Conservation (phyloP, 352 stramenopile genomes). For the Thalassiosira oceanica region DNA sequence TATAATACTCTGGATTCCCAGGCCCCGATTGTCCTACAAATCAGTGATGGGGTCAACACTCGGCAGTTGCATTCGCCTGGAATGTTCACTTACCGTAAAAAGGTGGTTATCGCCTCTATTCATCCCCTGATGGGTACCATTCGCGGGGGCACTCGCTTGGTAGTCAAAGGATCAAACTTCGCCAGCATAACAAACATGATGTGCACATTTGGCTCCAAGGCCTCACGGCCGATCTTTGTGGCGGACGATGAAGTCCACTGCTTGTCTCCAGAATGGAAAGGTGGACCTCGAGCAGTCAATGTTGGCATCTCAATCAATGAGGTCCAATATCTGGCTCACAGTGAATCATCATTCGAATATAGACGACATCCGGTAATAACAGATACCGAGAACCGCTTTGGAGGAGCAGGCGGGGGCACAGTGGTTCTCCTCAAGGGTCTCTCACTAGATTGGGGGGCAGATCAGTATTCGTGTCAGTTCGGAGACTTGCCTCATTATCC, state of each 20-base stretch:
- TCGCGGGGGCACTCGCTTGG: conserved; percentile 39
- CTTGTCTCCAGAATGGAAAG: conserved; percentile 23
- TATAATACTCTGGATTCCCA: conserved; percentile 10
- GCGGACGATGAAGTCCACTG: conserved; percentile 30
- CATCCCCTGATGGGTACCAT: conserved; percentile 46
- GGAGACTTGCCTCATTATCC: conserved; percentile 41
- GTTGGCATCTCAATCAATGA: conserved; percentile 30
- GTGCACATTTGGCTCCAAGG: conserved; percentile 49
- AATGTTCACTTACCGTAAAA: conserved; percentile 46
- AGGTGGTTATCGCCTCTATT: conserved; percentile 37
- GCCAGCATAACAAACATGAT: conserved; percentile 35
- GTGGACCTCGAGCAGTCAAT: conserved; percentile 24
- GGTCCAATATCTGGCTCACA: conserved; percentile 12
- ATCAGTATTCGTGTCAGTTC: conserved; percentile 50
- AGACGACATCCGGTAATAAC: conserved; percentile 36
- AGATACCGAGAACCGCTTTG: conserved; percentile 36
- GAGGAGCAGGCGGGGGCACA: conserved; percentile 34
- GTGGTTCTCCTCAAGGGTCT: conserved; percentile 21
- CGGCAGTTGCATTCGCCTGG: conserved; percentile 17
- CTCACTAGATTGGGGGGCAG: conserved; percentile 32
- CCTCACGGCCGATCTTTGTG: conserved; percentile 25
- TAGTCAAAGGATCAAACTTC: conserved; percentile 52
- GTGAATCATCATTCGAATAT: conserved; percentile 46
- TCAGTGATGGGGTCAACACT: conserved; percentile 30
- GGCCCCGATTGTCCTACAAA: conserved; percentile 30